These are phyloP conservation scores for Acer saccharum DNA, from an alignment of 345 rosid genomes.

Conservation along the genomic window DNA sequence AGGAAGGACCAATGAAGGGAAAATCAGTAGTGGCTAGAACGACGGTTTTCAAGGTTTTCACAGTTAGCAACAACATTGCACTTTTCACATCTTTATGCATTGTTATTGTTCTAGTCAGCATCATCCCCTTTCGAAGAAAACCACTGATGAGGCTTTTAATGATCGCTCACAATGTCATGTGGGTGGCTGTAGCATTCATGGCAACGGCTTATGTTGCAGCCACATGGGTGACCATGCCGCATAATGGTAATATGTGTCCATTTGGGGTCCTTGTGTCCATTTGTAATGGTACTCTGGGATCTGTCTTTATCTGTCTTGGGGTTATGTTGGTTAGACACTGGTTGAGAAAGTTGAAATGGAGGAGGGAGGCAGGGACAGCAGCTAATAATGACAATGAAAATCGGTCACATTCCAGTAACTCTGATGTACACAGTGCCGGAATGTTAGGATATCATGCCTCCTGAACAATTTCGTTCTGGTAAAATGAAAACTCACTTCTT, in stretches of 20 bases:
- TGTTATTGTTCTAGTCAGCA: slow-evolving; percentile 31
- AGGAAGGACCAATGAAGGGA: slow-evolving; percentile 20
- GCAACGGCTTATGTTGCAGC: slow-evolving; percentile 39
- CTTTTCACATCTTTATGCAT: slow-evolving; percentile 40
- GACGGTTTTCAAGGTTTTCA: slow-evolving; percentile 35
- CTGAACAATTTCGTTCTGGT: not conserved
- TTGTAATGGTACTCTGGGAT: slow-evolving; percentile 10
- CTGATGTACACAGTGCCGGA: slow-evolving; percentile 11
- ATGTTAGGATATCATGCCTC: slow-evolving; percentile 4
- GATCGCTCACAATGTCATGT: slow-evolving; percentile 32
- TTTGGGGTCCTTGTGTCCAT: slow-evolving; percentile 17
- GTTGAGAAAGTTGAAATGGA: slow-evolving; percentile 24
- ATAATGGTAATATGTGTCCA: slow-evolving; percentile 21
- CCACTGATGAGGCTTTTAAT: slow-evolving; percentile 22
- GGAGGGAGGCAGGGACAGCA: not conserved
- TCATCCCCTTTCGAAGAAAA: slow-evolving; percentile 28
- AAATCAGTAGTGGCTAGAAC: slow-evolving; percentile 23
- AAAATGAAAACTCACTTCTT: too few relatives aligned
- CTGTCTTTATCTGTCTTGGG: slow-evolving; percentile 14
- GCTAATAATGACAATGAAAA: not conserved
- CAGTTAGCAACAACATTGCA: slow-evolving; percentile 39
- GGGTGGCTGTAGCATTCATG: slow-evolving; percentile 42
- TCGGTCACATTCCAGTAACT: slow-evolving; percentile 2
- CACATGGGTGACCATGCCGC: slow-evolving; percentile 23
- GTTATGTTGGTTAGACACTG: slow-evolving; percentile 11